phyloP scores from a whole-genome alignment of 495 filamentous ascomycete genomes.

The Penicillium bovifimosum region DNA sequence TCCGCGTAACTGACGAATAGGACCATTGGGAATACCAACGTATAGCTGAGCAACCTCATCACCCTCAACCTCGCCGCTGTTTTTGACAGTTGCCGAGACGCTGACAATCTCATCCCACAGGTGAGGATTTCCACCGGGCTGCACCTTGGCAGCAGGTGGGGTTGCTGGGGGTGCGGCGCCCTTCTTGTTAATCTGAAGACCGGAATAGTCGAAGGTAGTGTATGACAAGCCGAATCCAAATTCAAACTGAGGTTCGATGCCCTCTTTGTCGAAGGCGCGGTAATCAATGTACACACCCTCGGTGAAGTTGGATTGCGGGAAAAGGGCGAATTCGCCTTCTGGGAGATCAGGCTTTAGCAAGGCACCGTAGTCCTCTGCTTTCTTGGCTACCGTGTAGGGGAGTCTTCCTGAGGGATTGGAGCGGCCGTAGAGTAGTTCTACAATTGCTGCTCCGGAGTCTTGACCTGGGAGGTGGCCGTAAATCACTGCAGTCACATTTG shows the following conservation, averaged over 20 bases:
- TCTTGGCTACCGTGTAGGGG: slow-evolving; percentile 61
- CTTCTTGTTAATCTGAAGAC: slow-evolving; percentile 30
- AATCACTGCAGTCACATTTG: slow-evolving; percentile 61
- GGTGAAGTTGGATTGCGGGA: slow-evolving; percentile 52
- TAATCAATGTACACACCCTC: slow-evolving; percentile 67
- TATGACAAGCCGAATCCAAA: slow-evolving; percentile 67
- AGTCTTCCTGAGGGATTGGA: slow-evolving; percentile 58
- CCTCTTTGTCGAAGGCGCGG: slow-evolving; percentile 57
- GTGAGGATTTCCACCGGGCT: slow-evolving; percentile 52
- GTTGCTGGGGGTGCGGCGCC: slow-evolving; percentile 29
- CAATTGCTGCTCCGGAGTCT: slow-evolving; percentile 52
- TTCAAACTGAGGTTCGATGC: slow-evolving; percentile 55
- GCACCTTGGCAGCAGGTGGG: slow-evolving; percentile 33
- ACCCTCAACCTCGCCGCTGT: slow-evolving; percentile 46
- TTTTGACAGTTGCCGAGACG: slow-evolving; percentile 42
- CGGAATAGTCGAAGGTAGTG: slow-evolving; percentile 54
- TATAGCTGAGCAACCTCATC: slow-evolving; percentile 63
- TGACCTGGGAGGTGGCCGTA: slow-evolving; percentile 59
- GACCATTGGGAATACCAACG: slow-evolving; percentile 40
- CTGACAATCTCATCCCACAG: slow-evolving; percentile 52
- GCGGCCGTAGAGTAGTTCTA: slow-evolving; percentile 55
- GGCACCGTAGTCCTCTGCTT: too few species aligned
- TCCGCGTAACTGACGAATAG: slow-evolving; percentile 45
- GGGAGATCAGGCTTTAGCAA: too few species aligned
- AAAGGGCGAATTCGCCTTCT: too few species aligned